Percentiles rank a stretch among this genome's conserved stretches.
Evolutionary conservation across 805 yeast genomes (phyloP).

Genomic region (Wickerhamomyces ciferrii): DNA sequence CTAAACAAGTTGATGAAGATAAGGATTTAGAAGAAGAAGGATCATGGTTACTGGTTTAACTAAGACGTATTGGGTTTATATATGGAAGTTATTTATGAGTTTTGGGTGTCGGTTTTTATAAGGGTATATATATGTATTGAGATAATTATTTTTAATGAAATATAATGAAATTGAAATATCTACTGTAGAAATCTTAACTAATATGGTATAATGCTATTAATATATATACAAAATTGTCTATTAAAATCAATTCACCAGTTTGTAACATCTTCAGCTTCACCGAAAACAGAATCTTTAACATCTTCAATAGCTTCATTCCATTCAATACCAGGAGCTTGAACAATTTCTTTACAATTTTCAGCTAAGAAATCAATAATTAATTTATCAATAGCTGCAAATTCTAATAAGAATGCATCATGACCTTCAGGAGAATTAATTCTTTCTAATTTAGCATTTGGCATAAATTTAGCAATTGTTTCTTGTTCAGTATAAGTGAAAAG

Average conservation of each 20-base stretch:
- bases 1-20: conserved; percentile 2
- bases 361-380: conserved; percentile 64
- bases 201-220: too few species aligned
- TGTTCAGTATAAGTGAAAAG: conserved; percentile 91
- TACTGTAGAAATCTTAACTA: too few species aligned
- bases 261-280: conserved; percentile 93
- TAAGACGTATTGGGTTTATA: neutral
- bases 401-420: conserved; percentile 93
- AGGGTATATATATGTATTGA: neutral
- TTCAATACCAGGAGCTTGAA: conserved; percentile 39
- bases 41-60: conserved; percentile 15
- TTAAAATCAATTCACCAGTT: conserved; percentile 54
- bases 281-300: conserved; percentile 66
- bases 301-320: conserved; percentile 37
- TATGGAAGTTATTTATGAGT: neutral
- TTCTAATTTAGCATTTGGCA: conserved; percentile 65
- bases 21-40: conserved; percentile 7
- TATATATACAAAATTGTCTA: neutral
- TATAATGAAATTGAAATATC: too few species aligned
- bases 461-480: conserved; percentile 67
- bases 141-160: too few species aligned
- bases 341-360: conserved; percentile 51
- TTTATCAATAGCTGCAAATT: conserved; percentile 76
- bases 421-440: conserved; percentile 91
- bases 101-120: neutral